Base-by-base conservation (phyloP, 768 basidiomycete species). In the Boletus subcaerulescens region DNA sequence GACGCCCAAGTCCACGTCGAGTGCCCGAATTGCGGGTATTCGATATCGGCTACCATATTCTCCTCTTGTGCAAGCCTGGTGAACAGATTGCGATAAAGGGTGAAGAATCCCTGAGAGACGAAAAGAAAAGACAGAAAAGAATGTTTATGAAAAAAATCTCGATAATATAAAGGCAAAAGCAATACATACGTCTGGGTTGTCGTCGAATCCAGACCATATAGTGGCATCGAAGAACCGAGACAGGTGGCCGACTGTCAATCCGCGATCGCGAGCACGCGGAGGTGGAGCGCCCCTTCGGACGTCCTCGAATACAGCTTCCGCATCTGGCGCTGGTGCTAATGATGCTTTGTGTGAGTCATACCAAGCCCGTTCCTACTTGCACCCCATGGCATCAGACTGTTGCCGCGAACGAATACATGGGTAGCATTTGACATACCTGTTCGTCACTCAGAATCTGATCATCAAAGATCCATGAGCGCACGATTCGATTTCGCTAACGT, bases 321-420 rank as follows among this genome's bases (percentile, higher is more conserved):
- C 90, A 68, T 95, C 95, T 40, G 91, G 83, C 63, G 90, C 89
- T 3, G 89, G 89, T 17, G 78, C 75, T 8, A 93, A 78, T 24
- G 89, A 88, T 29, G 88, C 85, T 54, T 87, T 85, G 69, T 98
- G 96, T 5, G 85, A 85, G 71, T 99, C 97, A 71, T 99, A 99
- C 91, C 94, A 99, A 42, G 97, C 94, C 62, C 97, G 80, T 79
- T 98, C 96, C 90, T 96, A 82, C 76, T 81, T 78, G 69, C 62
- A 49, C 45, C 44, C 22, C 39, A 58, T 32, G 43, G 42, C 53
- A 56, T 66, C 52, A 62, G 57, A 43, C 40, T 52, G 50, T 44
- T 29, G 50, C 35, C 26, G 52, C n/a, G 11, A 20, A 53, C 6
- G 15, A 11, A n/a, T 22, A 50, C 17, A 32, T 36, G 2, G 53